Evolutionary conservation across 495 filamentous ascomycete species (phyloP).

Genomic region (Aspergillus indologenus): DNA sequence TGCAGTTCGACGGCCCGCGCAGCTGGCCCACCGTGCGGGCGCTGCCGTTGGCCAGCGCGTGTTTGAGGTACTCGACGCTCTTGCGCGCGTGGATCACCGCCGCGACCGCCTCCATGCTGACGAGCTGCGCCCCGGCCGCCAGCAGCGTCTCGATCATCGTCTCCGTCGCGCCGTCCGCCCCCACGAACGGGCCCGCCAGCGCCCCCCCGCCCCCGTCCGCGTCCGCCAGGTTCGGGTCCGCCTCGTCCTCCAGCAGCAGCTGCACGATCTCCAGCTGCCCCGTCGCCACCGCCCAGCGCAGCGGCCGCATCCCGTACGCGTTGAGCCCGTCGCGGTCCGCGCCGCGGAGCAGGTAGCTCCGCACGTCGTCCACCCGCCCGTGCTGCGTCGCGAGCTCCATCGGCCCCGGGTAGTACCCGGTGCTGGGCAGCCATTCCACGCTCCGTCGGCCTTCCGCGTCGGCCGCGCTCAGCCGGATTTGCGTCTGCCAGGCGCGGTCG

Average conservation of each 20-base stretch:
- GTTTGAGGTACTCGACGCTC: background rate
- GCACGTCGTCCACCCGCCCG: background rate
- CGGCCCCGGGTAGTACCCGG: background rate
- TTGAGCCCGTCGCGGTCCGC: background rate
- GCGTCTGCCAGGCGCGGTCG: background rate
- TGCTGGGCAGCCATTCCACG: background rate
- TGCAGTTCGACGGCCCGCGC: background rate
- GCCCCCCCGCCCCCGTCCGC: background rate
- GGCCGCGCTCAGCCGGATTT: background rate
- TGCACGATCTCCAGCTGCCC: background rate
- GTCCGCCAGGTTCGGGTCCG: background rate
- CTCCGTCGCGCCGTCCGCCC: background rate
- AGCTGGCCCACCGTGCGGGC: background rate
- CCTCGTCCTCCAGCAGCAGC: background rate
- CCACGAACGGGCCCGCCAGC: background rate
- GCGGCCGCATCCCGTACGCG: background rate
- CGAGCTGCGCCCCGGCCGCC: background rate
- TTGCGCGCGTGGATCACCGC: background rate
- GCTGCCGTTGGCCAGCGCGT: background rate
- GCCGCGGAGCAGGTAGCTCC: background rate
- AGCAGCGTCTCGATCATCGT: background rate
- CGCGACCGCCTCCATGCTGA: background rate
- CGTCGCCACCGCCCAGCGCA: background rate
- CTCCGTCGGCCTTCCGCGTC: background rate
- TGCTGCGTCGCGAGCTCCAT: background rate